A percentile compares a stretch with the other conserved stretches of the same genome.
phyloP scores from a whole-genome alignment of 441 rosid genomes.

The Pelargonium australe region DNA sequence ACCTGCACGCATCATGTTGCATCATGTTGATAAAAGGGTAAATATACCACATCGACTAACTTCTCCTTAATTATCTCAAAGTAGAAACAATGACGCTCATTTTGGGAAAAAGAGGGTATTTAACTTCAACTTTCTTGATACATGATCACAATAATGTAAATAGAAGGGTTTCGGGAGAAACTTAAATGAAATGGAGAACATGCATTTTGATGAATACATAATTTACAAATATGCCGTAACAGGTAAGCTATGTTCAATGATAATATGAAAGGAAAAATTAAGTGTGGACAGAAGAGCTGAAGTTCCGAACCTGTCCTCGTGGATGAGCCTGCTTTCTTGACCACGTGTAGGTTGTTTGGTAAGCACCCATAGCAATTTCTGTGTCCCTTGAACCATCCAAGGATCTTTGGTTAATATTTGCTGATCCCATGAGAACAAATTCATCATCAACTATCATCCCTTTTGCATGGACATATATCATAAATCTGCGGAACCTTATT shows the following conservation, averaged over 20 bases:
- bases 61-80: too few species aligned
- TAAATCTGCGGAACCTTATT: slow-evolving; percentile 43
- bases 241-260: background rate
- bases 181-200: background rate
- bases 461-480: slow-evolving; percentile 72
- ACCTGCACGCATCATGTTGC: slow-evolving; percentile 29
- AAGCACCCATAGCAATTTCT: slow-evolving; percentile 65
- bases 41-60: too few species aligned
- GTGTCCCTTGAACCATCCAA: slow-evolving; percentile 73
- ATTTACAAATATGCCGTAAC: background rate
- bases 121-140: background rate
- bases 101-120: too few species aligned
- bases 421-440: slow-evolving; percentile 58
- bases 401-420: slow-evolving; percentile 71
- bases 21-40: too few species aligned
- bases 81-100: too few species aligned
- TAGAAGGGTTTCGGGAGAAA: background rate
- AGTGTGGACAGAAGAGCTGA: background rate
- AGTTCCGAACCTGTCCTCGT: slow-evolving; percentile 40
- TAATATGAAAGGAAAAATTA: background rate
- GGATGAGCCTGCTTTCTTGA: slow-evolving; percentile 46
- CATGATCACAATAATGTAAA: background rate
- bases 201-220: background rate
- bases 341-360: slow-evolving; percentile 56
- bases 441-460: slow-evolving; percentile 74